Evolutionary conservation across 1,284 basidiomycete species (phyloP).

Genomic region (Peniophora sp.): DNA sequence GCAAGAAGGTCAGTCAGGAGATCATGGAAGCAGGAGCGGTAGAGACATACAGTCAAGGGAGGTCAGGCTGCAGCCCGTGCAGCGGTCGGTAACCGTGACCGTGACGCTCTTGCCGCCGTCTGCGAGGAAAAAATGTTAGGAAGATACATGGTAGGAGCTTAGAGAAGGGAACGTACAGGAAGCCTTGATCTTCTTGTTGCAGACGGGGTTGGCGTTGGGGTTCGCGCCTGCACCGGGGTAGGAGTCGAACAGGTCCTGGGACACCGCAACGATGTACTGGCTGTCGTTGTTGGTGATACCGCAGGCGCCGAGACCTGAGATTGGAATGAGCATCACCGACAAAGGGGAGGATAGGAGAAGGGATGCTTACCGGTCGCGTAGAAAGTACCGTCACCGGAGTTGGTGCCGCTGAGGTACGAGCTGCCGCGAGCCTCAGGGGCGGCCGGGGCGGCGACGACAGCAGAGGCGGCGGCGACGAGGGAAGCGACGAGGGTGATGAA

Average conservation of each 20-base stretch:
- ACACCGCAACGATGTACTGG: conserved; percentile 58
- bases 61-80: conserved; percentile 38
- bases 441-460: conserved; percentile 34
- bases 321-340: background rate
- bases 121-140: conserved; percentile 16
- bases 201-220: conserved; percentile 27
- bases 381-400: conserved; percentile 30
- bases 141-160: background rate
- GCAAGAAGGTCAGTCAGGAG: no score
- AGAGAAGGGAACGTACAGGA: conserved; percentile 14
- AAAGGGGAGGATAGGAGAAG: no score
- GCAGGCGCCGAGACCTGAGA: conserved; percentile 61
- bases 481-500: conserved; percentile 35
- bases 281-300: conserved; percentile 48
- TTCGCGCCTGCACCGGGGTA: conserved; percentile 44
- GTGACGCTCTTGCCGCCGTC: conserved; percentile 42
- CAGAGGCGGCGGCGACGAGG: conserved; percentile 35
- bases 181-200: conserved; percentile 18
- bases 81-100: conserved; percentile 54
- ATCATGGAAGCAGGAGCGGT: no score
- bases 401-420: no score
- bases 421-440: conserved; percentile 14
- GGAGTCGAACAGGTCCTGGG: conserved; percentile 46
- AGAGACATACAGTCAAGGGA: conserved; percentile 37
- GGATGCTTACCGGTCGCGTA: conserved; percentile 21